Evolutionary conservation across 108 stramenopile species (phyloP), one percentile per base, ranked within the genome.

Genomic region (Cyclotella cryptica): DNA sequence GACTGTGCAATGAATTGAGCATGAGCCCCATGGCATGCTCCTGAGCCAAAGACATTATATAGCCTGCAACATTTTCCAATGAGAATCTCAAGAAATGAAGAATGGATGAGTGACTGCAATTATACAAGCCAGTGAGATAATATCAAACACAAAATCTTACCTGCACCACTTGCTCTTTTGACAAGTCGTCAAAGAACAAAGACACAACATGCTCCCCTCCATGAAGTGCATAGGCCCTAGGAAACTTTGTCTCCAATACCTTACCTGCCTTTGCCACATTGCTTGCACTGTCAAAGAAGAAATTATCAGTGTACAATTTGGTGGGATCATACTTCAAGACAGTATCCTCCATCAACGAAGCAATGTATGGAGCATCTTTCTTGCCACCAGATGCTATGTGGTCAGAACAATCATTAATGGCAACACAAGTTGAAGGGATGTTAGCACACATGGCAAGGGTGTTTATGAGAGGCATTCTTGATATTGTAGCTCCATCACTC

Each of bases 201-300:
- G 68, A 69, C 12, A 77, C 44, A 0, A 77, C 69, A 59, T 77
- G 75, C 24, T 77, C 68, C 0, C 42, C 60, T n/a, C 77, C 77
- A 47, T 71, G 77, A 2, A 78, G 54, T 7, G 28, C 39, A 42
- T 41, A 64, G 19, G 49, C 12, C 18, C n/a, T 19, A 0, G 69
- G 77, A 19, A 19, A 63, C 43, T 62, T 71, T 52, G 58, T 60
- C 14, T n/a, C n/a, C 24, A 78, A 30, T 0, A 78, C 27, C 1
- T 62, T 30, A 2, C 77, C 70, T 18, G 71, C 77, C 64, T 72
- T 72, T 30, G 62, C 71, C 3, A 72, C 51, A 26, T 78, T 78
- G 0, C 59, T 44, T 44, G 71, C 72, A 53, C 77, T 70, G 40
- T 78, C 71, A 39, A 78, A 72, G 28, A 71, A 78, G 47, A 78